Evolutionary conservation across 2,329 filamentous ascomycete genomes (phyloP).

Genomic region (Fusarium incarnatum): DNA sequence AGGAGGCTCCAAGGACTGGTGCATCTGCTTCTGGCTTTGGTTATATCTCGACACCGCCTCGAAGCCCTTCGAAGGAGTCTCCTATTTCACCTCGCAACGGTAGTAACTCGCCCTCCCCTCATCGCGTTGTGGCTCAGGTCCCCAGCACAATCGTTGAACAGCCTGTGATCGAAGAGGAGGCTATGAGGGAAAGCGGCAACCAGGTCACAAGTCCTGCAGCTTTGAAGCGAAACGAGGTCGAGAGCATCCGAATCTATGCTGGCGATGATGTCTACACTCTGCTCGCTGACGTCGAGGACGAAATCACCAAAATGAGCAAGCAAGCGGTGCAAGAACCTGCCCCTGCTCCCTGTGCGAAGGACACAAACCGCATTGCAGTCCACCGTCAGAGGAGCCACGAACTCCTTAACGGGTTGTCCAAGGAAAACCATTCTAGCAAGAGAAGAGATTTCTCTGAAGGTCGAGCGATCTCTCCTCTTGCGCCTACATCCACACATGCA

Average conservation of each 20-base stretch:
- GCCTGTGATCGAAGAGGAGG: constrained; percentile 58
- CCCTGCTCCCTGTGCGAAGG: constrained; percentile 30
- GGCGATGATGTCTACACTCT: constrained; percentile 75
- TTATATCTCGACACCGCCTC: constrained; percentile 67
- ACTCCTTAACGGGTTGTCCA: constrained; percentile 55
- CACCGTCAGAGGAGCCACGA: constrained; percentile 65
- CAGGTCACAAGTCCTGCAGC: constrained; percentile 41
- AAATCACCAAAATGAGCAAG: constrained; percentile 53
- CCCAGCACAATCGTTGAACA: constrained; percentile 68
- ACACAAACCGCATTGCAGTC: constrained; percentile 53
- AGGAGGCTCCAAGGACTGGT: constrained; percentile 57
- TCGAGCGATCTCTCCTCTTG: constrained; percentile 47
- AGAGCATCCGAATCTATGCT: constrained; percentile 76
- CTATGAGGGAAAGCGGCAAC: constrained; percentile 43
- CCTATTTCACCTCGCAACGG: constrained; percentile 50
- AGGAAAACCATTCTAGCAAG: constrained; percentile 28
- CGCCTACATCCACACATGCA: constrained; percentile 53
- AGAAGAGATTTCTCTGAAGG: constrained; percentile 44
- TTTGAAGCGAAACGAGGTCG: constrained; percentile 58
- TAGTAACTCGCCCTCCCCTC: constrained; percentile 61
- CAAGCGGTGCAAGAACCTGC: constrained; percentile 22
- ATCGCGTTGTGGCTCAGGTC: constrained; percentile 64
- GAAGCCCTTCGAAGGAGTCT: constrained; percentile 65
- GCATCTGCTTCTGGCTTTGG: constrained; percentile 51
- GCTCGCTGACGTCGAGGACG: constrained; percentile 72